These are phyloP conservation scores for Suhomyces sp. DNA, from an alignment of 805 yeast species.

Conservation along the genomic window DNA sequence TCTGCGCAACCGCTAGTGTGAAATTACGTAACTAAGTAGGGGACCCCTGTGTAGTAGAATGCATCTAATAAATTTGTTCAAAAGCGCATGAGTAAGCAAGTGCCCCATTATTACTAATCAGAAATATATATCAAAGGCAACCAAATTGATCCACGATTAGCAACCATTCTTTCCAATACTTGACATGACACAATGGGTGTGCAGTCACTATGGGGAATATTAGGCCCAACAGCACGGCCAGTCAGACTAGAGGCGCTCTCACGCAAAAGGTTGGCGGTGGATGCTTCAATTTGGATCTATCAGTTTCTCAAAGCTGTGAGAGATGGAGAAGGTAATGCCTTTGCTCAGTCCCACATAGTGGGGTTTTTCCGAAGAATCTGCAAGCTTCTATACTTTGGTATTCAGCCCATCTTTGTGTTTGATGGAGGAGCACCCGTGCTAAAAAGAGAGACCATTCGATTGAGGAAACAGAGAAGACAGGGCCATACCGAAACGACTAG, in stretches of 20 bases:
- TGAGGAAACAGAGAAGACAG: conserved; percentile 70
- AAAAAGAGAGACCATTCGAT: conserved; percentile 73
- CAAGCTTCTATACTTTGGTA: conserved; percentile 83
- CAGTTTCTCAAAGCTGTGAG: conserved; percentile 95
- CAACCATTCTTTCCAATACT: no score
- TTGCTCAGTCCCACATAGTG: conserved; percentile 82
- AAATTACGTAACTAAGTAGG: no score
- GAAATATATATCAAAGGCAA: no score
- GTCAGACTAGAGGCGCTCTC: conserved; percentile 83
- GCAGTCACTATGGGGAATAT: conserved; percentile 86
- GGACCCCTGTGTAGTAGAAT: no score
- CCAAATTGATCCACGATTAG: no score
- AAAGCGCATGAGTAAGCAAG: no score
- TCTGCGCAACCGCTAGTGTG: no score
- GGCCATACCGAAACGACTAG: conserved; percentile 70
- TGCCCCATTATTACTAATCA: no score
- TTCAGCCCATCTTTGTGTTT: conserved; percentile 85
- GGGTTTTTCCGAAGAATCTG: conserved; percentile 95
- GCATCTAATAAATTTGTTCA: no score
- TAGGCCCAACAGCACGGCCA: conserved; percentile 88
- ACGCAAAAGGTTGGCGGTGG: conserved; percentile 82
- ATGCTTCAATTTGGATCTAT: conserved; percentile 98
- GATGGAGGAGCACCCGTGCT: conserved; percentile 93
- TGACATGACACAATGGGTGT: conserved; percentile 98
- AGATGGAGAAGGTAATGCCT: conserved; percentile 75